phyloP scores from a whole-genome alignment of 1,139 yeast genomes.

The Yamadazyma conglobata region DNA sequence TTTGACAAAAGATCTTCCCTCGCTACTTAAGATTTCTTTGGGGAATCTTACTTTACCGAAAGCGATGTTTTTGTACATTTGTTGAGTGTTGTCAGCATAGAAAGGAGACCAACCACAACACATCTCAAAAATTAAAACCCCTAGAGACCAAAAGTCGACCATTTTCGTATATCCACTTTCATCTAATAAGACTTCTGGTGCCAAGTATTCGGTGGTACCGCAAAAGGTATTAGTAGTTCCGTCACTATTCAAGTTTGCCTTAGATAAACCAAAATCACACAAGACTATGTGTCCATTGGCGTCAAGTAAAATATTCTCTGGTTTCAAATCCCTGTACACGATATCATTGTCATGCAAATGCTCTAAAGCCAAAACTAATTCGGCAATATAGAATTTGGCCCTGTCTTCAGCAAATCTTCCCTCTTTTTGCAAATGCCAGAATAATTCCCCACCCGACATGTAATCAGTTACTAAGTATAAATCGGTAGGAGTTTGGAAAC shows the following conservation, averaged over 20 bases:
- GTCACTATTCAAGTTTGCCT: conserved; percentile 80
- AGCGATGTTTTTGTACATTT: conserved; percentile 97
- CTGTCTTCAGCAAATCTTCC: conserved; percentile 90
- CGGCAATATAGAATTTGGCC: conserved; percentile 95
- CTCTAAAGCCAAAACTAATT: conserved; percentile 84
- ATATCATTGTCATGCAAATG: conserved; percentile 90
- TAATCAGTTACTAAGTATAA: conserved; percentile 91
- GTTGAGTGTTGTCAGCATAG: conserved; percentile 95
- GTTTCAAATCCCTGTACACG: conserved; percentile 91
- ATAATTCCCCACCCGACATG: conserved; percentile 97
- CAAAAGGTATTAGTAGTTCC: conserved; percentile 97
- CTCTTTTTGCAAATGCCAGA: conserved; percentile 96
- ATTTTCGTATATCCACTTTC: conserved; percentile 83
- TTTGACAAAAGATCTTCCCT: conserved; percentile 92
- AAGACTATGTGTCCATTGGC: conserved; percentile 96
- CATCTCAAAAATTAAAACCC: conserved; percentile 80
- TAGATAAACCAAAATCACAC: conserved; percentile 94
- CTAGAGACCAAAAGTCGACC: conserved; percentile 87
- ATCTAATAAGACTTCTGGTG: conserved; percentile 76
- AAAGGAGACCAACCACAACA: conserved; percentile 99
- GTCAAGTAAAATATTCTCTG: conserved; percentile 88
- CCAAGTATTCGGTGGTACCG: conserved; percentile 91
- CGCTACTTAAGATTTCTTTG: conserved; percentile 85
- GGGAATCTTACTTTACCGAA: conserved; percentile 97
- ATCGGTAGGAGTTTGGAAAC: conserved; percentile 92